phyloP scores from a whole-genome alignment of 345 rosid genomes.

The Populus euphratica region DNA sequence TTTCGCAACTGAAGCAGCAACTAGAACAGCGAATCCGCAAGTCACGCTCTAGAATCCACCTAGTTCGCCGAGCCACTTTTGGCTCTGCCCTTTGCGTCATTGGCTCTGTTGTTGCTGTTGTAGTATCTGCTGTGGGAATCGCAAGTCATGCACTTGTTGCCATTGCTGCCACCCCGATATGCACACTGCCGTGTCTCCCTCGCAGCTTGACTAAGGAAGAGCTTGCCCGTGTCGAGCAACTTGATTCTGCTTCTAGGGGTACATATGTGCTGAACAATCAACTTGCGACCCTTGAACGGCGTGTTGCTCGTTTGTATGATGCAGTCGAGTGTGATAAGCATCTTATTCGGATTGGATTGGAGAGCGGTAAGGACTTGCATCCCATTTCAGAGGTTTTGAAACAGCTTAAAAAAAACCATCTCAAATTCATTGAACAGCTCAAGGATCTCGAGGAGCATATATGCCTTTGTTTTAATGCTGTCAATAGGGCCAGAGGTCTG shows the following conservation, averaged over 20 bases:
- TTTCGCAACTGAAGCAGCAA: constrained; percentile 53
- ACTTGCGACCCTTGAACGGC: constrained; percentile 55
- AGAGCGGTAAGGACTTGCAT: constrained; percentile 46
- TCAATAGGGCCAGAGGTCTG: constrained; percentile 53
- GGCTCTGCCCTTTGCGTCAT: constrained; percentile 51
- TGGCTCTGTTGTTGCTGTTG: constrained; percentile 44
- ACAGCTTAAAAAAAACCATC: constrained; percentile 46
- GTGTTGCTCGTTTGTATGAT: constrained; percentile 45
- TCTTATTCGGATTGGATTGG: constrained; percentile 50
- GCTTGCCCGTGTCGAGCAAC: constrained; percentile 50
- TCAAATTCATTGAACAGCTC: constrained; percentile 38
- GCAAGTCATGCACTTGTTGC: constrained; percentile 58
- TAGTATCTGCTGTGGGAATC: constrained; percentile 38
- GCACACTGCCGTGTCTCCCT: constrained; percentile 38
- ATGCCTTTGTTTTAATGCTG: constrained; percentile 51
- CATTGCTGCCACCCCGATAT: constrained; percentile 44
- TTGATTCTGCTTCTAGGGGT: constrained; percentile 60
- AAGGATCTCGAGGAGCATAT: constrained; percentile 63
- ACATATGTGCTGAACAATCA: constrained; percentile 47
- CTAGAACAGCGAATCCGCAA: constrained; percentile 48
- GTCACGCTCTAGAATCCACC: constrained; percentile 51
- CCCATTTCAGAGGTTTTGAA: constrained; percentile 46
- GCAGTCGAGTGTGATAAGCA: constrained; percentile 50
- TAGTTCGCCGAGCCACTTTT: constrained; percentile 40
- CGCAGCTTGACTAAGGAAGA: constrained; percentile 50